A percentile compares a stretch with the other conserved stretches of the same genome.
Conservation (phyloP, 2,329 filamentous ascomycete genomes). For the Onygenales sp. region DNA sequence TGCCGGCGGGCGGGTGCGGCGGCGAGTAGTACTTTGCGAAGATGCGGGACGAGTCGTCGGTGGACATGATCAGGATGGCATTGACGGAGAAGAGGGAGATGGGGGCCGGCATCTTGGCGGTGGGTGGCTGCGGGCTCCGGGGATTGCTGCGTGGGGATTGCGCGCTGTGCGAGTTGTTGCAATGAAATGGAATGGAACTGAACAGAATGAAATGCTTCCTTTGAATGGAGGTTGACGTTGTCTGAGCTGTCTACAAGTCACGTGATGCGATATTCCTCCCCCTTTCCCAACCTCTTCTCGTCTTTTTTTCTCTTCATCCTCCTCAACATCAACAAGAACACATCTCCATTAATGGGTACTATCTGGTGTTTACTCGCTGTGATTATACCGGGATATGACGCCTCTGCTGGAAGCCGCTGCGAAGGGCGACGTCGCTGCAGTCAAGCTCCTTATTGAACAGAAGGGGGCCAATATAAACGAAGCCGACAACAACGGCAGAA, state of each 20-base stretch:
- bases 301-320: no score
- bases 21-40: conserved; percentile 87
- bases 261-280: not conserved
- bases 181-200: no score
- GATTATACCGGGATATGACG: not conserved
- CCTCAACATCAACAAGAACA: no score
- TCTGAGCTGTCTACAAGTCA: not conserved
- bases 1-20: conserved; percentile 56
- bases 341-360: no score
- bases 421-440: not conserved
- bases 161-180: no score
- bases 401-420: not conserved
- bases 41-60: conserved; percentile 82
- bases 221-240: no score
- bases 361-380: no score
- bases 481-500: conserved; percentile 7
- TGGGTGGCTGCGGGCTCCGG: not conserved
- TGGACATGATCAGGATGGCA: conserved; percentile 68
- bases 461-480: conserved; percentile 4
- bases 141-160: not conserved
- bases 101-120: conserved; percentile 56
- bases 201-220: no score
- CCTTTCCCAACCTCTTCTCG: not conserved
- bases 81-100: conserved; percentile 69
- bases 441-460: not conserved